Conservation (phyloP, 495 filamentous ascomycete genomes). For the Corynascus novoguineensis region DNA sequence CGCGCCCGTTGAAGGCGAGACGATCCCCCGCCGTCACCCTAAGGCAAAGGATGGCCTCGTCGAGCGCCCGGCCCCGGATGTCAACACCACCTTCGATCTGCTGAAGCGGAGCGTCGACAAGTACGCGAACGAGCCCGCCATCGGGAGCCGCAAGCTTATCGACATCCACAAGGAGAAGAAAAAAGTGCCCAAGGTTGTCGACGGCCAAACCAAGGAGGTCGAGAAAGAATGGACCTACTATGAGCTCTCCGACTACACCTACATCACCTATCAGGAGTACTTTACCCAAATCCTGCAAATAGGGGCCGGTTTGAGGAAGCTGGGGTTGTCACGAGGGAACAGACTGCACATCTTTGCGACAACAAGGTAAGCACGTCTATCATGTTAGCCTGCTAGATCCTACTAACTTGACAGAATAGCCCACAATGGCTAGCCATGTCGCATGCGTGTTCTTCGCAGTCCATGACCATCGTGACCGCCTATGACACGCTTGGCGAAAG, state of each 20-base stretch:
- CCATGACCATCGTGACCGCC: slow-evolving; percentile 89
- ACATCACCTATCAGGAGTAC: slow-evolving; percentile 57
- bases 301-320: slow-evolving; percentile 52
- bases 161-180: slow-evolving; percentile 56
- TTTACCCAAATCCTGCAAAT: slow-evolving; percentile 47
- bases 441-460: slow-evolving; percentile 75
- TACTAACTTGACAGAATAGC: slow-evolving; percentile 20
- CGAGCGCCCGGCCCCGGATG: slow-evolving; percentile 44
- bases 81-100: slow-evolving; percentile 56
- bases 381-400: neutral
- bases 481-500: slow-evolving; percentile 67
- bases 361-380: slow-evolving; percentile 39
- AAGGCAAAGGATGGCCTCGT: slow-evolving; percentile 49
- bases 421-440: slow-evolving; percentile 51
- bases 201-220: slow-evolving; percentile 54
- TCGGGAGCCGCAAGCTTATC: slow-evolving; percentile 54
- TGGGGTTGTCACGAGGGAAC: slow-evolving; percentile 48
- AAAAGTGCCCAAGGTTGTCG: slow-evolving; percentile 62
- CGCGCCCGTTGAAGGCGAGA: slow-evolving; percentile 53
- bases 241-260: slow-evolving; percentile 56
- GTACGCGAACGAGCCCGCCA: slow-evolving; percentile 51
- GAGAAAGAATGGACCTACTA: slow-evolving; percentile 66
- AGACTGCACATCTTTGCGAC: slow-evolving; percentile 57
- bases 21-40: slow-evolving; percentile 55
- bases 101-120: slow-evolving; percentile 48